These are phyloP conservation scores for Coniochaeta ligniaria DNA, from an alignment of 2,329 filamentous ascomycete genomes.

Conservation along the genomic window DNA sequence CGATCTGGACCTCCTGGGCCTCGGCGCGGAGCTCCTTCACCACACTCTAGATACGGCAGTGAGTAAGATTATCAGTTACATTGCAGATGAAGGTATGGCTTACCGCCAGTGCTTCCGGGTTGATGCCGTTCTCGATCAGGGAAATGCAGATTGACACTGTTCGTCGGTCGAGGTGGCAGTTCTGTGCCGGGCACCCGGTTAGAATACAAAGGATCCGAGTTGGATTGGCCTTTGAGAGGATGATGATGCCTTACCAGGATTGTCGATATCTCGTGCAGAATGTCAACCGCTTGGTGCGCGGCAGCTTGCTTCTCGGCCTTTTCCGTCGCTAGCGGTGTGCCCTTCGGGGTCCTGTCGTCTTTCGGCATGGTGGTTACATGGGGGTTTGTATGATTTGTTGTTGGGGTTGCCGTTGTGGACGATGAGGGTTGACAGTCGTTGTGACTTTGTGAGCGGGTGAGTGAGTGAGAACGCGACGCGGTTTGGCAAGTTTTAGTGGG, in stretches of 20 bases:
- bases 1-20: conserved; percentile 40
- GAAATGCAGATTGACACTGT: conserved; percentile 93
- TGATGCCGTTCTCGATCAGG: conserved; percentile 94
- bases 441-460: neutral
- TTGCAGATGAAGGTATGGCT: conserved; percentile 27
- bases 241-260: conserved; percentile 59
- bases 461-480: neutral
- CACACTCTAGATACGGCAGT: conserved; percentile 35
- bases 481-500: neutral
- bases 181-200: conserved; percentile 43
- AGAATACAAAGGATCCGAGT: neutral
- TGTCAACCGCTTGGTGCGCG: conserved; percentile 76
- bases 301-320: conserved; percentile 62
- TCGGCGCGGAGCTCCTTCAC: conserved; percentile 54
- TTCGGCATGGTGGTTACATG: neutral
- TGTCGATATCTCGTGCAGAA: conserved; percentile 78
- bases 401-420: neutral
- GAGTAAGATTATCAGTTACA: no score
- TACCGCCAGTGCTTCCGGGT: conserved; percentile 91
- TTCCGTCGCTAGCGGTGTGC: conserved; percentile 22
- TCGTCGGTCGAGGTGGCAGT: conserved; percentile 85
- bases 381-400: neutral
- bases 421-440: neutral
- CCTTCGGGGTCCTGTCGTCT: neutral
- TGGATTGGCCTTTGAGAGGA: no score